A percentile compares a stretch with the other conserved stretches of the same genome.
These are phyloP conservation scores for Infundibulicybe gibba DNA, from an alignment of 768 basidiomycete species.

Conservation along the genomic window DNA sequence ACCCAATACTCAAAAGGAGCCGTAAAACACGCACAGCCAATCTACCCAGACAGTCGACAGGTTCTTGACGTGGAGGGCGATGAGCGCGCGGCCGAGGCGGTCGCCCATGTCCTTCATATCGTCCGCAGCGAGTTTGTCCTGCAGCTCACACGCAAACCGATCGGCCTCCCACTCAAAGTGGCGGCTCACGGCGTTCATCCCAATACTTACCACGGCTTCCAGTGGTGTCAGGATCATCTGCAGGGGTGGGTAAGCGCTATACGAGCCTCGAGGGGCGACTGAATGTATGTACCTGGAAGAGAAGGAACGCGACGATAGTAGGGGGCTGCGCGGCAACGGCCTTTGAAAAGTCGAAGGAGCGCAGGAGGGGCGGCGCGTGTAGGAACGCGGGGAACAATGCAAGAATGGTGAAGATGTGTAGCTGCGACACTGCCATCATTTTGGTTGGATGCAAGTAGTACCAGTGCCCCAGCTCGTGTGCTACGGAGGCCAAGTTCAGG, in stretches of 20 bases:
- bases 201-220: conserved; percentile 68
- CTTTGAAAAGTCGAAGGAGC: conserved; percentile 77
- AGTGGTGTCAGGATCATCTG: conserved; percentile 81
- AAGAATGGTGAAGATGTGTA: conserved; percentile 86
- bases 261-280: background rate
- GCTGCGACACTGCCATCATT: conserved; percentile 78
- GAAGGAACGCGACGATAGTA: conserved; percentile 80
- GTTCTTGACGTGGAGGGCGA: conserved; percentile 89
- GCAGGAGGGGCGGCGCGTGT: conserved; percentile 71
- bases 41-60: conserved; percentile 93
- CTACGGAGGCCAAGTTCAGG: conserved; percentile 30
- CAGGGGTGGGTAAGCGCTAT: background rate
- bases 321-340: conserved; percentile 63
- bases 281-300: conserved; percentile 62
- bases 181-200: conserved; percentile 79
- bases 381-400: conserved; percentile 90
- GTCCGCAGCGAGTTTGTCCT: conserved; percentile 42
- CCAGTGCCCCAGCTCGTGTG: conserved; percentile 98
- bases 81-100: conserved; percentile 76
- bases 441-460: conserved; percentile 89
- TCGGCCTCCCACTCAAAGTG: conserved; percentile 94
- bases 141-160: conserved; percentile 75
- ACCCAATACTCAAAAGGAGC: conserved; percentile 3
- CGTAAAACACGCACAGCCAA: conserved; percentile 61
- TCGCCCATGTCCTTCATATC: conserved; percentile 85